Percentiles rank a stretch among this genome's conserved stretches.
Evolutionary conservation across 352 stramenopile genomes (phyloP).

Genomic region (Phytophthora agathidicida): DNA sequence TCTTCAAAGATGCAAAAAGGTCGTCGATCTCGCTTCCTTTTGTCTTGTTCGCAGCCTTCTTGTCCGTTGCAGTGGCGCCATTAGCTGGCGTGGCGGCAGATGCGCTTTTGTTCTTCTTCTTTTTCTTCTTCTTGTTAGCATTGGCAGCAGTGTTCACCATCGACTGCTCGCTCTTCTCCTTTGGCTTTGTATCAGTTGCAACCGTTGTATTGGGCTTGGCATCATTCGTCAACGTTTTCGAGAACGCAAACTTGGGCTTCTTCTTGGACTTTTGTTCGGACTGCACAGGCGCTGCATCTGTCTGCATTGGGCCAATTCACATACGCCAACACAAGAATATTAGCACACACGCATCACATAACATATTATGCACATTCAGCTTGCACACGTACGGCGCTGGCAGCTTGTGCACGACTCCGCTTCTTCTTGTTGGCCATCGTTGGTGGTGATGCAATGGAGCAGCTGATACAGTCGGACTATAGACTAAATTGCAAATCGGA

Average conservation of each 20-base stretch:
- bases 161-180: neutral
- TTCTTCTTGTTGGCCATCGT: conserved; percentile 43
- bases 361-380: too few relatives aligned
- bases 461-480: too few relatives aligned
- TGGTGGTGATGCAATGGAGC: too few relatives aligned
- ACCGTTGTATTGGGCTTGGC: conserved; percentile 9
- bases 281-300: conserved; percentile 3
- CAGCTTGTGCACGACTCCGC: conserved; percentile 14
- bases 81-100: neutral
- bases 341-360: neutral
- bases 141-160: neutral
- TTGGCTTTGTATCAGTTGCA: neutral
- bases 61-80: conserved; percentile 1
- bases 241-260: conserved; percentile 24
- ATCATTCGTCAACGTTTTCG: conserved; percentile 23
- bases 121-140: conserved; percentile 65
- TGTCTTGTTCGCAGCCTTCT: conserved; percentile 33
- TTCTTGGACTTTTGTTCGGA: conserved; percentile 29
- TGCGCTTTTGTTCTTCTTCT: conserved; percentile 53
- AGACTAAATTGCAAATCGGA: conserved; percentile 3
- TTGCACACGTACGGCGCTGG: conserved; percentile 19
- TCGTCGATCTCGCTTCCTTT: conserved; percentile 73
- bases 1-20: conserved; percentile 77
- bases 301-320: conserved; percentile 4
- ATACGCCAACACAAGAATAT: conserved; percentile 8